Base-by-base conservation (phyloP, 2,329 filamentous ascomycete species). In the Talaromyces sp. region DNA sequence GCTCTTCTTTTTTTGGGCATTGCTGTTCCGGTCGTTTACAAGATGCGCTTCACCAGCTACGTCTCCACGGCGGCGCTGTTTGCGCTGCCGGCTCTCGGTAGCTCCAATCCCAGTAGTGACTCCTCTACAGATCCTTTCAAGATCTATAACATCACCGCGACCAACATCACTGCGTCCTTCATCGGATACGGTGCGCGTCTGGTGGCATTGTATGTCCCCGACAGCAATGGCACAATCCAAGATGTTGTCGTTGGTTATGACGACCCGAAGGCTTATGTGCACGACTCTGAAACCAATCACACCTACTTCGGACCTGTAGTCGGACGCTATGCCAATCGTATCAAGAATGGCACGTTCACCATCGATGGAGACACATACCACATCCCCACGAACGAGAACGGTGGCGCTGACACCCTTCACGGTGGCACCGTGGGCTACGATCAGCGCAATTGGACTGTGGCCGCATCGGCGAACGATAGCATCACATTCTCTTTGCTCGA, bases 301-400 rank as follows among this genome's bases (percentile, higher is more conserved):
- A 83, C 80, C 58, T 83, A 75, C 73, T 82, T 82, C 67, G 81
- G 81, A 19, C 73, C 81, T 2, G 73, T 82, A 6, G 81, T 83
- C 15, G 83, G 83, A 64, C 79, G 83, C 57, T 85, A 85, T 73
- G 83, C 83, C 64, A 85, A 85, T 70, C 81, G 83, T 45, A 85
- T 85, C 73, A 84, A 82, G 76, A 86, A 86, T 66, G 82, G 83
- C 61, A 85, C 83, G 3, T 86, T 86, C 72, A 77, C 77, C 25
- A 75, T 86, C 64, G 80, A 83, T 62, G 80, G 78, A 22, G 69
- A 75, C 19, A 77, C 73, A 3, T 85, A 81, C 67, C 75, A 85
- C 33, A 79, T 84, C 37, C 78, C 82, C 0, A 75, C 78, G 56
- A 86, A 85, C 68, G 84, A 86, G 69, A 76, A 85, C 54, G 74